Evolutionary conservation across 2,329 filamentous ascomycete genomes (phyloP), one percentile per base, ranked within the genome.

Genomic region (Meredithiella fracta): DNA sequence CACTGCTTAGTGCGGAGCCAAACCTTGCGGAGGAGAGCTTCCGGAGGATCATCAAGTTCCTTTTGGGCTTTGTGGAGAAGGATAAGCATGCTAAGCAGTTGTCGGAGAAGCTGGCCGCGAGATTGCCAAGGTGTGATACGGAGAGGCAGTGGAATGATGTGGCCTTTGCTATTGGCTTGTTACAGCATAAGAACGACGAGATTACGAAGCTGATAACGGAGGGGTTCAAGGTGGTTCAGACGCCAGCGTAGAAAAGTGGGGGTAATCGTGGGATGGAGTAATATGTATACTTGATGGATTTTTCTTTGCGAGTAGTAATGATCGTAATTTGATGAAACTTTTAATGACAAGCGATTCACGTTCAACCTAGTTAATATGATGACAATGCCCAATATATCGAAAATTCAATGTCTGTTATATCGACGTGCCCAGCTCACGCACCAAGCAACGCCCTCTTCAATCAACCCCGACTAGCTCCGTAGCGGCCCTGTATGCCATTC

Each of bases 111-210:
- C 75, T 98, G 59, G 90, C 92, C 1, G 89, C 90, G 3, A 79
- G 92, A 61, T 75, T 98, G 47, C 75, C 78, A 1, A 78, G 91
- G 50, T 96, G 90, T 64, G 90, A 96, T 66, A 94, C 78, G 51
- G 91, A 98, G 70, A 77, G 90, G 60, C 90, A 97, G 67, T 98
- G 92, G 92, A 94, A 91, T 65, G 92, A 98, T 69, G 90, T 97
- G 47, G 87, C 91, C 0, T 98, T 89, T 72, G 90, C 90, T 2
- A 71, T 98, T 59, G 88, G 88, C 2, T 70, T 96, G 59, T 70
- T 98, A 57, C 90, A 89, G 64, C 92, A 98, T 67, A 94, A 92
- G 73, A 91, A 91, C 63, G 87, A 94, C 65, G 87, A 94, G 49
- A 94, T 94, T 57, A 75, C 78, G 58, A 92, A 89, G 72, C 66